These are phyloP conservation scores for Pholiota molesta DNA, from an alignment of 768 basidiomycete genomes.

Conservation along the genomic window DNA sequence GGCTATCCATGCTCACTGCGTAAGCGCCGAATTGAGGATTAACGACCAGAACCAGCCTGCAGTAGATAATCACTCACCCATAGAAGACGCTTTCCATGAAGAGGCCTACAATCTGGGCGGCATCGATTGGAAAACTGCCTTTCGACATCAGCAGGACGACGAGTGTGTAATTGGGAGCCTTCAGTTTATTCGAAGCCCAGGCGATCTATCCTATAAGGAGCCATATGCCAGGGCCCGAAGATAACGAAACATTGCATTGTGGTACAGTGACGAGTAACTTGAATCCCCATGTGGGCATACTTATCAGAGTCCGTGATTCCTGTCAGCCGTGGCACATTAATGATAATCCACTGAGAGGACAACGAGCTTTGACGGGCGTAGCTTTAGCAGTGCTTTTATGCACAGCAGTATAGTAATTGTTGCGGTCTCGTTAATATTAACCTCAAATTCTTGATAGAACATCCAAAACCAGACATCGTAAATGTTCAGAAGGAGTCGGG, in stretches of 20 bases:
- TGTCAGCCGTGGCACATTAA: too few species aligned
- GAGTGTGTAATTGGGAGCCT: neutral
- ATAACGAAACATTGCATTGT: neutral
- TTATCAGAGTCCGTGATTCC: neutral
- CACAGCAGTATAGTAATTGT: too few species aligned
- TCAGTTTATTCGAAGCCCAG: neutral
- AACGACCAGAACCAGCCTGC: neutral
- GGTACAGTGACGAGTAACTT: neutral
- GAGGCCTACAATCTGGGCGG: slow-evolving; percentile 41
- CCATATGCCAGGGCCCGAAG: neutral
- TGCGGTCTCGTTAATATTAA: too few species aligned
- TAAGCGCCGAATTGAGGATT: neutral
- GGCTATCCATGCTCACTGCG: neutral
- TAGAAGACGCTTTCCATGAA: slow-evolving; percentile 45
- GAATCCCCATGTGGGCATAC: neutral
- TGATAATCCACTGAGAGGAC: too few species aligned
- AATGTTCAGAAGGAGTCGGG: neutral
- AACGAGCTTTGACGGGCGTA: too few species aligned
- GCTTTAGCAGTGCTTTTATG: too few species aligned
- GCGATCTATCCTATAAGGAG: neutral
- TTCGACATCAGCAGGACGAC: slow-evolving; percentile 21
- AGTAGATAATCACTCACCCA: slow-evolving; percentile 27
- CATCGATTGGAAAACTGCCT: slow-evolving; percentile 32
- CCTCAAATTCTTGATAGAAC: too few species aligned
- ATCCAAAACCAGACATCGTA: too few species aligned